A percentile compares a stretch with the other conserved stretches of the same genome.
Conservation (phyloP, 2,329 filamentous ascomycete genomes). For the Fusarium agapanthi region DNA sequence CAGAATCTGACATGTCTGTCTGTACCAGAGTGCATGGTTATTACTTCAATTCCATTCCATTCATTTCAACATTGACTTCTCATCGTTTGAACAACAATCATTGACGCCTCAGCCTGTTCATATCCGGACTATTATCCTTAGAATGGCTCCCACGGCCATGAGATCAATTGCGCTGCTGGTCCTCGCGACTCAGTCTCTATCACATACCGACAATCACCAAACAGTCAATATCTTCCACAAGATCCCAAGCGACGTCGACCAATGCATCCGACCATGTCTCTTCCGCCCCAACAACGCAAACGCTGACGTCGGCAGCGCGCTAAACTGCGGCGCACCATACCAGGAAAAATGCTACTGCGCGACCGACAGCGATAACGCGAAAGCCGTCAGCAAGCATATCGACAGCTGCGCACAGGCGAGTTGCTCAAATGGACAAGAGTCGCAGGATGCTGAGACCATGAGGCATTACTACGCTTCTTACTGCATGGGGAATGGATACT, state of each 20-base stretch:
- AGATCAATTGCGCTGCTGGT: background rate
- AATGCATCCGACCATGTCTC: conserved; percentile 6
- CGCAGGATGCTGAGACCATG: background rate
- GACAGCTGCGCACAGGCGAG: background rate
- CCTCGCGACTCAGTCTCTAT: background rate
- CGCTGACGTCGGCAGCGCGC: background rate
- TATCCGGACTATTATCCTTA: background rate
- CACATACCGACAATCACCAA: background rate
- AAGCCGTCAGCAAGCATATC: background rate
- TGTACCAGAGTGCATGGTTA: background rate
- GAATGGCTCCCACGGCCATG: background rate
- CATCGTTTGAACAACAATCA: background rate
- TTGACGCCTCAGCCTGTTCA: background rate
- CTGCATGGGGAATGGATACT: background rate
- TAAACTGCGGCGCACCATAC: background rate
- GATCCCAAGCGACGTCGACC: background rate
- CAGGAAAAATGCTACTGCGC: background rate
- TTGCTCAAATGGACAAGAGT: background rate
- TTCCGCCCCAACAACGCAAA: background rate
- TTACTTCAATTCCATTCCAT: too few species aligned
- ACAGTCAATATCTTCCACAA: background rate
- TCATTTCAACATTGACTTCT: background rate
- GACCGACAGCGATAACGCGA: background rate
- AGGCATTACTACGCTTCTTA: conserved; percentile 1
- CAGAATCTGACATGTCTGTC: background rate